Percentiles rank a stretch among this genome's conserved stretches.
phyloP scores from a whole-genome alignment of 2,329 filamentous ascomycete species.

The Pseudopyrenochaeta lycopersici region DNA sequence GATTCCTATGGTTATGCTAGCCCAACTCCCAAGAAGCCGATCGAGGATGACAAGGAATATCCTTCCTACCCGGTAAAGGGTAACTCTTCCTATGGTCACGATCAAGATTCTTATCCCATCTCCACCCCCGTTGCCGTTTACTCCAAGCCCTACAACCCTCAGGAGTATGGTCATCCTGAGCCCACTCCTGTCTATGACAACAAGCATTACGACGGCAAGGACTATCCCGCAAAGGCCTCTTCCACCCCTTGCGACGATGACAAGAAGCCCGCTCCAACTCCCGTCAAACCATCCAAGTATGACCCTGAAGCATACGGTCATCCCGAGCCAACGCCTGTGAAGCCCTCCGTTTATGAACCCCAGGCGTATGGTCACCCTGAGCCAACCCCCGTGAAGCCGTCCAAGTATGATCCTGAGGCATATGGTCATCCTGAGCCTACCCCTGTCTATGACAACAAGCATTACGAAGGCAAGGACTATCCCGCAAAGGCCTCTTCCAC shows the following conservation, averaged over 20 bases:
- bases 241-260: constrained; percentile 20
- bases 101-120: constrained; percentile 3
- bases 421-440: constrained; percentile 1
- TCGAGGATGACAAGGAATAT: constrained; percentile 10
- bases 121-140: constrained; percentile 3
- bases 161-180: constrained; percentile 1
- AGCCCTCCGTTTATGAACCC: constrained; percentile 1
- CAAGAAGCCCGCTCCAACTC: constrained; percentile 12
- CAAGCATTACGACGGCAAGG: not conserved
- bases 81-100: constrained; percentile 1
- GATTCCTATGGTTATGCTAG: constrained; percentile 17
- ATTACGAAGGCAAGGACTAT: not conserved
- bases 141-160: constrained; percentile 9
- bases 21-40: constrained; percentile 14
- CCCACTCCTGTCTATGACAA: constrained; percentile 7
- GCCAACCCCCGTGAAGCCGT: constrained; percentile 6
- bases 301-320: not conserved
- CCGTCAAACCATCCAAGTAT: not conserved
- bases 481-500: constrained; percentile 13
- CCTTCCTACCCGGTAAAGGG: constrained; percentile 4
- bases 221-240: constrained; percentile 7
- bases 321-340: not conserved
- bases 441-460: constrained; percentile 3
- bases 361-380: constrained; percentile 1
- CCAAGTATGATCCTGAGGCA: not conserved